These are phyloP conservation scores for Codiaeum variegatum DNA, from an alignment of 441 rosid genomes.

Conservation along the genomic window DNA sequence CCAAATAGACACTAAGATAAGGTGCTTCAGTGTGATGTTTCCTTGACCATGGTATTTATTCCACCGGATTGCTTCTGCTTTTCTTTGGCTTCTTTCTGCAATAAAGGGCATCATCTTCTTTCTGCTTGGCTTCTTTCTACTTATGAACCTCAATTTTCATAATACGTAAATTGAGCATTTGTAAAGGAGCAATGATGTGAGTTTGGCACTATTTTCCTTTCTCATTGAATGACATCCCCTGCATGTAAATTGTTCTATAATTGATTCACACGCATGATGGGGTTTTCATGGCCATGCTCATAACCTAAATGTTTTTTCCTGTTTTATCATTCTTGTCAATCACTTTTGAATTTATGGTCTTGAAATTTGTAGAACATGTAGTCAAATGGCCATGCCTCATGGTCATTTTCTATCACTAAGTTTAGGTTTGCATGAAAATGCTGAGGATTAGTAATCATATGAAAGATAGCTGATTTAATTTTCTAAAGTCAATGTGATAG, in stretches of 20 bases:
- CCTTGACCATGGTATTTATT: not conserved
- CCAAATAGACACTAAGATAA: too few species aligned
- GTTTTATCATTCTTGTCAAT: not conserved
- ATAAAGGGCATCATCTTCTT: not conserved
- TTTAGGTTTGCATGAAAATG: not conserved
- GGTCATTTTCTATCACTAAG: not conserved
- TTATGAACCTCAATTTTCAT: not conserved
- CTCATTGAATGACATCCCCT: not conserved
- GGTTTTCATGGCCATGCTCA: not conserved
- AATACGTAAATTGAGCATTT: not conserved
- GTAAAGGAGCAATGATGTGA: not conserved
- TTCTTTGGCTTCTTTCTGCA: not conserved
- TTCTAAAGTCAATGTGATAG: not conserved
- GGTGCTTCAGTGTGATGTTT: not conserved
- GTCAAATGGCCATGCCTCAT: too few species aligned
- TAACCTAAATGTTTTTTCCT: not conserved
- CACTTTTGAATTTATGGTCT: not conserved
- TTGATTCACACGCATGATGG: not conserved
- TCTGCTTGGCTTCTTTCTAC: not conserved
- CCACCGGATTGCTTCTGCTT: not conserved
- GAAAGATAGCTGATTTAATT: not conserved
- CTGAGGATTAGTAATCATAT: slow-evolving; percentile 1
- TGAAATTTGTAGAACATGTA: not conserved
- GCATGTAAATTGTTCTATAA: not conserved
- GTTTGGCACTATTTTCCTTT: not conserved